These are phyloP conservation scores for Podila horticola DNA, from an alignment of 192 early-diverging fungal species.

Conservation along the genomic window DNA sequence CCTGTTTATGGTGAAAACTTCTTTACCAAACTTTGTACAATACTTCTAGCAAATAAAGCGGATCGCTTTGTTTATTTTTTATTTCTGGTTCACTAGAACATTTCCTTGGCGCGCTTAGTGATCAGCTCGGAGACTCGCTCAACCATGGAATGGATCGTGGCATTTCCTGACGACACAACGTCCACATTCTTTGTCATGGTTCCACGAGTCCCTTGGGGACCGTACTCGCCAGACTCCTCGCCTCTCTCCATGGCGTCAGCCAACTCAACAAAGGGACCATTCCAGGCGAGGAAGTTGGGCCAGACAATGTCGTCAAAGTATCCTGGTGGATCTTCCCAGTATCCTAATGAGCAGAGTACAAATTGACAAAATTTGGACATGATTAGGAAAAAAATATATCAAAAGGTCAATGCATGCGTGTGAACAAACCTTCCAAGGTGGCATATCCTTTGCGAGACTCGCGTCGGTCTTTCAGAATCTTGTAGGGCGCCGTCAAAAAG, in stretches of 20 bases:
- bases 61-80: neutral
- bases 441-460: constrained; percentile 73
- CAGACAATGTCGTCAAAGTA: constrained; percentile 83
- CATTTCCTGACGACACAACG: constrained; percentile 20
- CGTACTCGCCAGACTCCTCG: constrained; percentile 14
- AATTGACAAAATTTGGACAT: neutral
- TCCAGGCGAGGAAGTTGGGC: constrained; percentile 72
- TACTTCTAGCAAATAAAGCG: neutral
- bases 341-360: constrained; percentile 43
- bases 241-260: constrained; percentile 28
- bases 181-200: constrained; percentile 35
- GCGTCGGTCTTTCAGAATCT: constrained; percentile 71
- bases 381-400: neutral
- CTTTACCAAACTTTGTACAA: neutral
- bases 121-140: constrained; percentile 11
- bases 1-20: neutral
- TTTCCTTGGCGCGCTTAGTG: neutral
- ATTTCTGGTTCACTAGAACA: neutral
- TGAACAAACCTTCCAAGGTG: constrained; percentile 73
- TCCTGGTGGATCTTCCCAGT: constrained; percentile 79
- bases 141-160: constrained; percentile 29
- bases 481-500: constrained; percentile 68
- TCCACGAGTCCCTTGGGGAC: neutral
- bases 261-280: constrained; percentile 48
- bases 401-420: too few relatives aligned